A percentile compares a stretch with the other conserved stretches of the same genome.
These are phyloP conservation scores for Komagataella kurtzmanii DNA, from an alignment of 805 yeast species.

Conservation along the genomic window DNA sequence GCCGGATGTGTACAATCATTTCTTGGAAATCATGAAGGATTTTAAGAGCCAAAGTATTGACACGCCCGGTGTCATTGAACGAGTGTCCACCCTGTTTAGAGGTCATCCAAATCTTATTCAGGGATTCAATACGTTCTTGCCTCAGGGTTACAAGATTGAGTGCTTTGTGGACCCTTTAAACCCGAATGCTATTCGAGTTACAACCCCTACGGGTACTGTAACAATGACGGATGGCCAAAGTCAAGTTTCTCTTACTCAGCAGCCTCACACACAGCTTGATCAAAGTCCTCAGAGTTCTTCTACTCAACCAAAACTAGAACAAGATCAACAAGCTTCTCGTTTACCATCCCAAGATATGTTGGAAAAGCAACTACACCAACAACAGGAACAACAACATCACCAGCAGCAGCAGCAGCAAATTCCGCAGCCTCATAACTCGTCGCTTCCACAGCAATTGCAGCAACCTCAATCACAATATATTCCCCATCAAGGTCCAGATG, in stretches of 20 bases:
- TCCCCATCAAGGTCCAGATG: slow-evolving; percentile 4
- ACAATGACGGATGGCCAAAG: slow-evolving; percentile 18
- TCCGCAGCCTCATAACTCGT: slow-evolving; percentile 2
- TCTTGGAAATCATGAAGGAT: slow-evolving; percentile 96
- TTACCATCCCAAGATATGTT: background rate
- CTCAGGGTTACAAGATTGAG: slow-evolving; percentile 91
- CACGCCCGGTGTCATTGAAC: slow-evolving; percentile 96
- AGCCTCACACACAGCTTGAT: slow-evolving; percentile 3
- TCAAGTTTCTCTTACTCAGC: slow-evolving; percentile 6
- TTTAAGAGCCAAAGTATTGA: slow-evolving; percentile 92
- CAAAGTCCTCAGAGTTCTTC: background rate
- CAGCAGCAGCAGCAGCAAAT: slow-evolving; percentile 6
- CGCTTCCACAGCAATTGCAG: slow-evolving; percentile 2
- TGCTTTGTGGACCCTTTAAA: slow-evolving; percentile 84
- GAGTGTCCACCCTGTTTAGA: slow-evolving; percentile 81
- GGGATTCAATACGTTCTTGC: slow-evolving; percentile 94
- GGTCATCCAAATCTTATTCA: slow-evolving; percentile 92
- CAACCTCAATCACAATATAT: background rate
- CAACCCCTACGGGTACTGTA: slow-evolving; percentile 90
- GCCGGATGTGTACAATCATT: slow-evolving; percentile 92
- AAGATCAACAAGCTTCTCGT: slow-evolving; percentile 4
- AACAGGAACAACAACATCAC: slow-evolving; percentile 6
- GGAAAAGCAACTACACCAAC: slow-evolving; percentile 7
- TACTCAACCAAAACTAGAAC: slow-evolving; percentile 5
- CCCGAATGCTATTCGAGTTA: slow-evolving; percentile 84